These are phyloP conservation scores for Xylariaceae sp. DNA, from an alignment of 2,329 filamentous ascomycete species.

Conservation along the genomic window DNA sequence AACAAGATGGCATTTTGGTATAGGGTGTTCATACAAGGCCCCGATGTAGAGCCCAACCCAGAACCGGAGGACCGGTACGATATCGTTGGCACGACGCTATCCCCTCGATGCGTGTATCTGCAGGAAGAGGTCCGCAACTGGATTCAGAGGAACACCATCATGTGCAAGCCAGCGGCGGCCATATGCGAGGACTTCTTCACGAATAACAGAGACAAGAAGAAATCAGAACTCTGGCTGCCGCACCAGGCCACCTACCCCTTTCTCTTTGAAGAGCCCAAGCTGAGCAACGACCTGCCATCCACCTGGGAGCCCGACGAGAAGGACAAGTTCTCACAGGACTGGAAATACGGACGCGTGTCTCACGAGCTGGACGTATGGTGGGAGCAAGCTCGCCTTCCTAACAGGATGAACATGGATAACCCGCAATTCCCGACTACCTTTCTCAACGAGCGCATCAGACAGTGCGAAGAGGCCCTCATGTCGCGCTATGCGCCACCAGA, in stretches of 20 bases:
- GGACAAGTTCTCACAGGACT: constrained; percentile 56
- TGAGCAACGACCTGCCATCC: constrained; percentile 40
- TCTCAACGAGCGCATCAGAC: constrained; percentile 51
- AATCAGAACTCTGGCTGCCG: constrained; percentile 43
- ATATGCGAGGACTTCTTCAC: constrained; percentile 52
- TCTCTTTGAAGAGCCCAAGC: constrained; percentile 47
- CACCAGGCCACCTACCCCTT: constrained; percentile 48
- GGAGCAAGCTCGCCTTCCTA: constrained; percentile 54
- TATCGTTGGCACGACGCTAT: constrained; percentile 42
- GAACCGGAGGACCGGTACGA: constrained; percentile 46
- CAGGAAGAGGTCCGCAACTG: constrained; percentile 57
- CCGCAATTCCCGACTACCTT: constrained; percentile 57
- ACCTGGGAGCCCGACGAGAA: constrained; percentile 47
- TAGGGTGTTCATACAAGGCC: constrained; percentile 55
- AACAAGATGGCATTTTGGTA: constrained; percentile 69
- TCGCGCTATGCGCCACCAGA: constrained; percentile 46
- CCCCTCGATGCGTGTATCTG: constrained; percentile 52
- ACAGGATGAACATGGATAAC: constrained; percentile 53
- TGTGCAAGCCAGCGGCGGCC: constrained; percentile 50
- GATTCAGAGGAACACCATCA: constrained; percentile 54
- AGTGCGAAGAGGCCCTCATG: constrained; percentile 55
- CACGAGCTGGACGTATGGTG: constrained; percentile 62
- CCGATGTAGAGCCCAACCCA: constrained; percentile 42
- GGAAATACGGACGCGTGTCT: constrained; percentile 54
- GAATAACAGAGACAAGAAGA: constrained; percentile 42